A percentile compares a stretch with the other conserved stretches of the same genome.
phyloP scores from a whole-genome alignment of 2,329 filamentous ascomycete genomes.

The Rhynchosporium secalis region DNA sequence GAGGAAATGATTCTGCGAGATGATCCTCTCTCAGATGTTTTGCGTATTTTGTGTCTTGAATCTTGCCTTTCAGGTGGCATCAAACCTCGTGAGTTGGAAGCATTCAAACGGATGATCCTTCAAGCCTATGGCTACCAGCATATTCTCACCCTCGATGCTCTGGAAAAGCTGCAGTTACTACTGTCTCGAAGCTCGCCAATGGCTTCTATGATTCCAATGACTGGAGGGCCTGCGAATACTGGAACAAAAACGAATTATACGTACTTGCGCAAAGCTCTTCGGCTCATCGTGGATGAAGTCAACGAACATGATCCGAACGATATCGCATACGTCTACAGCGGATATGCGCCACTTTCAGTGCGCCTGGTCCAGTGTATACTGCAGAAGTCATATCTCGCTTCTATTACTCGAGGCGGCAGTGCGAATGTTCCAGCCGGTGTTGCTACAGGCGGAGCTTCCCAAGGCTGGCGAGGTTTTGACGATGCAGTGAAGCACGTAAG shows the following conservation, averaged over 20 bases:
- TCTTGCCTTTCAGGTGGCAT: constrained; percentile 88
- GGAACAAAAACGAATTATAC: constrained; percentile 87
- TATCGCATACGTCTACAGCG: constrained; percentile 96
- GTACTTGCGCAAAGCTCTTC: constrained; percentile 80
- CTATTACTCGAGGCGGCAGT: constrained; percentile 64
- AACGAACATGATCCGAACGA: constrained; percentile 94
- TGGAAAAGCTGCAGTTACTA: constrained; percentile 89
- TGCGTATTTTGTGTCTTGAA: constrained; percentile 86
- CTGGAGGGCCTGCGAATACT: constrained; percentile 53
- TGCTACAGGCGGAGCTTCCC: constrained; percentile 56
- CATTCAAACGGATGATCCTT: constrained; percentile 82
- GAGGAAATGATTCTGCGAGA: constrained; percentile 93
- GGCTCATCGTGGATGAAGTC: constrained; percentile 92
- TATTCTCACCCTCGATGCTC: constrained; percentile 79
- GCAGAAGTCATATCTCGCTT: constrained; percentile 82
- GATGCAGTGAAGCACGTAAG: constrained; percentile 85
- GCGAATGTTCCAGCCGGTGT: constrained; percentile 48
- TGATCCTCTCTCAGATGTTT: constrained; percentile 74
- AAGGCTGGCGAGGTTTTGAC: constrained; percentile 93
- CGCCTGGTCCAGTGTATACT: constrained; percentile 89
- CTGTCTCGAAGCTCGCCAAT: constrained; percentile 74
- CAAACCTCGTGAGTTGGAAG: constrained; percentile 83
- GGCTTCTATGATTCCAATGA: constrained; percentile 78
- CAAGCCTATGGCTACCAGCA: constrained; percentile 97
- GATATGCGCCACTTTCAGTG: constrained; percentile 90